Evolutionary conservation across 768 basidiomycete genomes (phyloP).

Genomic region (Suillus variegatus): DNA sequence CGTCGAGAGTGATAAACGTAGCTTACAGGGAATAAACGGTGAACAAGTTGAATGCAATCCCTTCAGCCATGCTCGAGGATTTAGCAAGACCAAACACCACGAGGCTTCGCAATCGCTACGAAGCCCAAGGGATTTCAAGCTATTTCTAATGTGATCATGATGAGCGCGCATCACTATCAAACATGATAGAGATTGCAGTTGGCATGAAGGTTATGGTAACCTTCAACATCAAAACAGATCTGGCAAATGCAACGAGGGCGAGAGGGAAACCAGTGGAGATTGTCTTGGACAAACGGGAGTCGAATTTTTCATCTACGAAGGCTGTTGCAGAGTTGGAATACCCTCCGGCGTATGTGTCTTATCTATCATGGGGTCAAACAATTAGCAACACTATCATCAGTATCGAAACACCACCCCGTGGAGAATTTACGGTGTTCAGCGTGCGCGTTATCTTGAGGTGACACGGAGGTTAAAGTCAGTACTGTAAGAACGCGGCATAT

Average conservation of each 20-base stretch:
- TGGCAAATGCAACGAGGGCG: constrained; percentile 41
- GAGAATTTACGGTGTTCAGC: constrained; percentile 36
- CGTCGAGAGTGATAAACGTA: too few relatives aligned
- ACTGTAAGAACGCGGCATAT: not conserved
- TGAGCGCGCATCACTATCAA: not conserved
- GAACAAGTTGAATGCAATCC: too few relatives aligned
- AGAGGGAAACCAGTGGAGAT: constrained; percentile 25
- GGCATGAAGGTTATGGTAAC: constrained; percentile 10
- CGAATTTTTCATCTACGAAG: not conserved
- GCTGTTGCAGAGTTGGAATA: not conserved
- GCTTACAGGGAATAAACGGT: too few relatives aligned
- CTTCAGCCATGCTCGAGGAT: too few relatives aligned
- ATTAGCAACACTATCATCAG: constrained; percentile 37
- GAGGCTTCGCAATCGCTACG: constrained; percentile 10
- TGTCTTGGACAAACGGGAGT: constrained; percentile 32
- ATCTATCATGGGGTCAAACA: constrained; percentile 43
- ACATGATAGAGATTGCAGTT: not conserved
- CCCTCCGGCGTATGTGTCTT: constrained; percentile 10
- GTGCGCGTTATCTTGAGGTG: constrained; percentile 39
- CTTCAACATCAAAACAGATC: constrained; percentile 39
- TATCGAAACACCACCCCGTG: constrained; percentile 33
- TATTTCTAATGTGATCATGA: too few relatives aligned
- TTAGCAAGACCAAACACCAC: not conserved
- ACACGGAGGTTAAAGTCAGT: constrained; percentile 12
- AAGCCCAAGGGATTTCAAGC: not conserved